Percentiles rank a stretch among this genome's conserved stretches.
Evolutionary conservation across 768 basidiomycete genomes (phyloP).

Genomic region (Kwoniella botswanensis): DNA sequence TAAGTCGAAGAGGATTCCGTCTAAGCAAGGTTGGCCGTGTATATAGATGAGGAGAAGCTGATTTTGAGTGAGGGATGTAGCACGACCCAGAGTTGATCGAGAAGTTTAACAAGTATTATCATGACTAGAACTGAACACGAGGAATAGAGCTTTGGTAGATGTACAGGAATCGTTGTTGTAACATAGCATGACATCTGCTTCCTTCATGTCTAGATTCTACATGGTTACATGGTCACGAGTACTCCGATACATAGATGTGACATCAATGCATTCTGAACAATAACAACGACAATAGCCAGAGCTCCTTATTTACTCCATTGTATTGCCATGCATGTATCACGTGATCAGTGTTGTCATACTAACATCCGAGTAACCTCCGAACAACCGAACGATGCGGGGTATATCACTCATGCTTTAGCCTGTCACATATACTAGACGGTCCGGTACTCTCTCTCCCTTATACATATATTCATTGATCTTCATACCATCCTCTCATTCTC

Average conservation of each 20-base stretch:
- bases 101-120: slow-evolving; percentile 57
- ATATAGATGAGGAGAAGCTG: no score
- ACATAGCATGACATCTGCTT: background rate
- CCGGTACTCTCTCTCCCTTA: background rate
- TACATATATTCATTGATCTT: background rate
- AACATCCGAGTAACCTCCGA: slow-evolving; percentile 4
- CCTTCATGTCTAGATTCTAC: no score
- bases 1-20: slow-evolving; percentile 22
- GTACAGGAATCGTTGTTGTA: background rate
- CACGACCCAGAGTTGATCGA: slow-evolving; percentile 55
- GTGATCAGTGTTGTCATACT: background rate
- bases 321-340: background rate
- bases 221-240: no score
- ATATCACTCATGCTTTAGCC: background rate
- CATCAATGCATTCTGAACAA: background rate
- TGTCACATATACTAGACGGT: background rate
- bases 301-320: background rate
- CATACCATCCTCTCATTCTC: background rate
- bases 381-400: background rate
- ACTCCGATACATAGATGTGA: no score
- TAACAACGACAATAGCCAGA: background rate
- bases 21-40: background rate
- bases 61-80: slow-evolving; percentile 22
- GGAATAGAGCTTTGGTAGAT: background rate
- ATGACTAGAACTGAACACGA: slow-evolving; percentile 32